Evolutionary conservation across 2,329 filamentous ascomycete genomes (phyloP).

Genomic region (Cladosporium colombiae): DNA sequence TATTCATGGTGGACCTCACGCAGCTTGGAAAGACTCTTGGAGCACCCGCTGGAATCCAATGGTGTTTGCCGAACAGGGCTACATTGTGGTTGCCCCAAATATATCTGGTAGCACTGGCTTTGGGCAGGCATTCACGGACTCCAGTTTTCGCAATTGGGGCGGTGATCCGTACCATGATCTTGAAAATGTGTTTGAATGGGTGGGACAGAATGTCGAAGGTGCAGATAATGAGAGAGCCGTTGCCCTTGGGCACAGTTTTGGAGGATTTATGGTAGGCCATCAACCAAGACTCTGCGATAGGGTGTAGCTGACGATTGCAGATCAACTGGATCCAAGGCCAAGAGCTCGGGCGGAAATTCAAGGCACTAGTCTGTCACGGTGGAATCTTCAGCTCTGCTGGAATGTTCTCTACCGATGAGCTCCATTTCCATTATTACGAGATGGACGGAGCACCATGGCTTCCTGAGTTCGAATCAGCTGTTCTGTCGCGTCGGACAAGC

Average conservation of each 20-base stretch:
- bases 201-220: slow-evolving; percentile 64
- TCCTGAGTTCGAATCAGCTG: not conserved
- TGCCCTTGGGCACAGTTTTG: slow-evolving; percentile 73
- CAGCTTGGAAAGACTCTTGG: slow-evolving; percentile 33
- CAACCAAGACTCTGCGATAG: slow-evolving; percentile 35
- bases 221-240: slow-evolving; percentile 71
- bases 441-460: slow-evolving; percentile 52
- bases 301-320: slow-evolving; percentile 34
- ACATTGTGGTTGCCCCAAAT: slow-evolving; percentile 35
- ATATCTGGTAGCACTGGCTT: slow-evolving; percentile 35
- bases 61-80: slow-evolving; percentile 36
- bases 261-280: slow-evolving; percentile 63
- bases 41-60: slow-evolving; percentile 34
- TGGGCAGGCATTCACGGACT: slow-evolving; percentile 52
- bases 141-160: slow-evolving; percentile 80
- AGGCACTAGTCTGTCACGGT: slow-evolving; percentile 84
- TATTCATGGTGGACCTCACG: slow-evolving; percentile 36
- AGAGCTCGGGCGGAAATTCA: slow-evolving; percentile 77
- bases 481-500: slow-evolving; percentile 8
- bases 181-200: slow-evolving; percentile 73
- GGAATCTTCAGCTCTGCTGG: slow-evolving; percentile 33
- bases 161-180: slow-evolving; percentile 82
- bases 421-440: slow-evolving; percentile 58
- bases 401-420: slow-evolving; percentile 49
- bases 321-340: slow-evolving; percentile 75